phyloP scores from a whole-genome alignment of 805 yeast species.

The Alloascoidea africana region DNA sequence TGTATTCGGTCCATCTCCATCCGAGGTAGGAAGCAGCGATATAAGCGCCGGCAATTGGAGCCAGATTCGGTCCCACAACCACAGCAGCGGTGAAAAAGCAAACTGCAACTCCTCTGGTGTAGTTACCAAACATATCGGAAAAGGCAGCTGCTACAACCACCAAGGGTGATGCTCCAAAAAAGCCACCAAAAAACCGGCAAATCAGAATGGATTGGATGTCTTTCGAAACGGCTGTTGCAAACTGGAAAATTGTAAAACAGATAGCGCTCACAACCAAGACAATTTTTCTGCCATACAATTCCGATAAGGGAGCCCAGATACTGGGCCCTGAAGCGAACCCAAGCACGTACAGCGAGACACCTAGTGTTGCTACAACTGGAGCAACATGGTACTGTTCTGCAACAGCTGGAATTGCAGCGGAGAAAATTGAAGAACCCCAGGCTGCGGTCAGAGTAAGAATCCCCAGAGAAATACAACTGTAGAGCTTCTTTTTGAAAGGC shows the following conservation, averaged over 20 bases:
- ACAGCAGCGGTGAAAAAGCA: conserved; percentile 58
- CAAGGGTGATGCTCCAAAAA: conserved; percentile 72
- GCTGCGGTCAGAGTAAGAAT: conserved; percentile 35
- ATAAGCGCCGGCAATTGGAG: conserved; percentile 69
- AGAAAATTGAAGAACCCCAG: conserved; percentile 75
- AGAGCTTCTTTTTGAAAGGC: conserved; percentile 32
- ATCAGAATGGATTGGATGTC: conserved; percentile 65
- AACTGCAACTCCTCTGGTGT: conserved; percentile 61
- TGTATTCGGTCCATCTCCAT: conserved; percentile 75
- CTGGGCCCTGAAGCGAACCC: conserved; percentile 85
- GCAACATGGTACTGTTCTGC: conserved; percentile 43
- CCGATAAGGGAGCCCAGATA: conserved; percentile 68
- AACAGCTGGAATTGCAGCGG: conserved; percentile 40
- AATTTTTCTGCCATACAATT: conserved; percentile 51
- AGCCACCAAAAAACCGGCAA: conserved; percentile 69
- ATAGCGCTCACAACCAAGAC: conserved; percentile 42
- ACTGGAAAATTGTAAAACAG: conserved; percentile 42
- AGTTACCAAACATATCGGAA: conserved; percentile 63
- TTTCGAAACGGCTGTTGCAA: conserved; percentile 67
- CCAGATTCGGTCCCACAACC: conserved; percentile 66
- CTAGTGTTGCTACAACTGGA: conserved; percentile 53
- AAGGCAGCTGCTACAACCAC: conserved; percentile 80
- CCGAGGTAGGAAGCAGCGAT: conserved; percentile 41
- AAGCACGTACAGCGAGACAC: conserved; percentile 59
- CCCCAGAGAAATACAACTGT: conserved; percentile 31